Evolutionary conservation across 2,329 filamentous ascomycete species (phyloP), one percentile per base, ranked within the genome.

Genomic region (Aspergillus caelatus): DNA sequence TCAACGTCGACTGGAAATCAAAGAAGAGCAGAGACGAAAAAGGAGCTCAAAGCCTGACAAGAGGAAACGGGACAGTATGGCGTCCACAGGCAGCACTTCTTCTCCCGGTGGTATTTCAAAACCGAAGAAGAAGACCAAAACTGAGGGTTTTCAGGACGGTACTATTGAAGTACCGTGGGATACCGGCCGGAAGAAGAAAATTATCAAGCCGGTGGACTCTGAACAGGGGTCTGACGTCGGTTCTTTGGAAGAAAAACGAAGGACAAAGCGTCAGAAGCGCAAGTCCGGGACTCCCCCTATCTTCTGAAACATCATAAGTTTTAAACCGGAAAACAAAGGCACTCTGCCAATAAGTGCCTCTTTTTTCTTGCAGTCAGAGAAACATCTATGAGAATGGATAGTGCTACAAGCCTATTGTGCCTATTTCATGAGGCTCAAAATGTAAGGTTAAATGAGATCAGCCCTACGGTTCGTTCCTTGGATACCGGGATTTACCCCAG

Each of bases 1-100:
- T 0, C 79, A 81, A 59, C 76, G 77, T 21, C 73, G 80, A n/a
- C 62, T 82, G 41, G 75, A 73, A 53, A 78, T 80, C 46, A 81
- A 78, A 61, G 80, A 81, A 62, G 77, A 80, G 57, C 71, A 69
- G 14, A 76, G 78, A 57, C 65, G 63, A 21, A 73, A 73, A 53
- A 62, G 74, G 3, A 77, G 76, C 53, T 64, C 71, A 5, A 75
- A 79, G 48, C 78, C 73, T 14, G 58, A 62, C 23, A 75, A 82
- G 78, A 68, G 76, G 68, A 70, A 81, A 64, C 74, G 80, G 16
- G 77, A 79, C 19, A 80, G 79, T 59, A 57, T 75, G 16, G 65
- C 65, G 0, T 77, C 76, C 11, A 71, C 70, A 58, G 71, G 68
- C 7, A 70, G 69, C n/a, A 50, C 53, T 2, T 65, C 70, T 10